phyloP scores from a whole-genome alignment of 257 asterid genomes.

The Thymus quinquecostatus region DNA sequence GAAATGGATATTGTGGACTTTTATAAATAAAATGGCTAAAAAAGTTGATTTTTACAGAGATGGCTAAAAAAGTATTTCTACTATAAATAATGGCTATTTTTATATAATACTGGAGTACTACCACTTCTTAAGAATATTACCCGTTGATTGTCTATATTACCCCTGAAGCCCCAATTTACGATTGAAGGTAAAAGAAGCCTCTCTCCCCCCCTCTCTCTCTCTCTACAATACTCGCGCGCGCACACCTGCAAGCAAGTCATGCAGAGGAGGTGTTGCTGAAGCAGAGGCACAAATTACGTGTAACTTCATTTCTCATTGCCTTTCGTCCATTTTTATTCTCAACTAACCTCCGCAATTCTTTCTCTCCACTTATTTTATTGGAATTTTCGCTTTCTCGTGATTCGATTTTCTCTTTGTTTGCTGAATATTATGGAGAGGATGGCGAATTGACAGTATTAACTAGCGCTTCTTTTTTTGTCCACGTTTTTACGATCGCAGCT shows the following conservation, averaged over 20 bases:
- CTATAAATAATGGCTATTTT: too few species aligned
- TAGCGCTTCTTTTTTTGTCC: slow-evolving; percentile 23
- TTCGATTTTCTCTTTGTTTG: slow-evolving; percentile 13
- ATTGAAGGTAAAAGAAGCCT: background rate
- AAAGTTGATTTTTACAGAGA: too few species aligned
- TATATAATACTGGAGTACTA: too few species aligned
- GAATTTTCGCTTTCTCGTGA: background rate
- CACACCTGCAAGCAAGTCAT: slow-evolving; percentile 26
- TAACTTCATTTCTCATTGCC: slow-evolving; percentile 7
- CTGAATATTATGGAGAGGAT: slow-evolving; percentile 14
- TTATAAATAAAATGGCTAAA: too few species aligned
- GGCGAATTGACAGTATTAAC: slow-evolving; percentile 11
- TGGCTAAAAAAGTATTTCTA: too few species aligned
- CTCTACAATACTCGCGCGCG: background rate
- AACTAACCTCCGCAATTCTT: background rate
- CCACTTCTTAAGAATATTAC: too few species aligned
- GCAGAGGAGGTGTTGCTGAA: slow-evolving; percentile 38
- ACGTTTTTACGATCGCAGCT: background rate
- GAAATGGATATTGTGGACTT: too few species aligned
- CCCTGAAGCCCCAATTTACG: too few species aligned
- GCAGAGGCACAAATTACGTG: slow-evolving; percentile 30
- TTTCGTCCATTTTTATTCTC: slow-evolving; percentile 6
- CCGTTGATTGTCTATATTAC: too few species aligned
- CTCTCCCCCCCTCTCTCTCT: background rate
- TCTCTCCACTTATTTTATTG: background rate